These are phyloP conservation scores for Fusarium tuaranense DNA, from an alignment of 2,329 filamentous ascomycete species.

Conservation along the genomic window DNA sequence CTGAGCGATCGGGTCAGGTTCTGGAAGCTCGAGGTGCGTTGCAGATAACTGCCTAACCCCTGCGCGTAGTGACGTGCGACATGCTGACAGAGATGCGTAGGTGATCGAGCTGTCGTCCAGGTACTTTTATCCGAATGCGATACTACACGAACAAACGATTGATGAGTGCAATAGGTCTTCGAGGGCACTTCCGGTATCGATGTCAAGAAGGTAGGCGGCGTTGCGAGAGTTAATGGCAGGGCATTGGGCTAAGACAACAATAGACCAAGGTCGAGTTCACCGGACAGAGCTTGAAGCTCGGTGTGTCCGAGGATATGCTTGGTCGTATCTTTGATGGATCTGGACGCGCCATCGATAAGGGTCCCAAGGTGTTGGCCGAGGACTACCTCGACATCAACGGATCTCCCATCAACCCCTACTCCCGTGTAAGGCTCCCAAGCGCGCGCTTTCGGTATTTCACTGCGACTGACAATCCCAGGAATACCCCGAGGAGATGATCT, in stretches of 20 bases:
- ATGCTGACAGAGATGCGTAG: constrained; percentile 58
- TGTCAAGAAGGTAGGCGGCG: constrained; percentile 87
- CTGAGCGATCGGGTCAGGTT: constrained; percentile 93
- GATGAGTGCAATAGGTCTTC: constrained; percentile 76
- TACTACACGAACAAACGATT: constrained; percentile 33
- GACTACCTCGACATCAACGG: constrained; percentile 99
- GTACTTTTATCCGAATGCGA: constrained; percentile 60
- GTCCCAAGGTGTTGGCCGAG: constrained; percentile 96
- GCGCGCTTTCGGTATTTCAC: background rate
- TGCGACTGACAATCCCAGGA: constrained; percentile 66
- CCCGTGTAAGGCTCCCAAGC: constrained; percentile 72
- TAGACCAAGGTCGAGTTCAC: constrained; percentile 98
- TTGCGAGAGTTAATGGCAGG: constrained; percentile 8
- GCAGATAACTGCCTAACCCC: constrained; percentile 1
- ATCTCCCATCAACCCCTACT: constrained; percentile 98
- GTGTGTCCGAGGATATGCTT: constrained; percentile 99
- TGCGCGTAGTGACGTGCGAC: constrained; percentile 20
- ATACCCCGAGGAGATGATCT: constrained; percentile 99
- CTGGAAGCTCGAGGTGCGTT: constrained; percentile 91
- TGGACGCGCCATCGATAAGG: constrained; percentile 97
- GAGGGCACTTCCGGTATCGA: constrained; percentile 97
- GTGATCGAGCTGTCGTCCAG: constrained; percentile 94
- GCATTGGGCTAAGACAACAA: constrained; percentile 42
- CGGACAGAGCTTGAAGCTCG: constrained; percentile 96
- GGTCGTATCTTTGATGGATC: constrained; percentile 99